Percentiles rank a stretch among this genome's conserved stretches.
Evolutionary conservation across 2,329 filamentous ascomycete species (phyloP).

Genomic region (Diaporthe humulicola): DNA sequence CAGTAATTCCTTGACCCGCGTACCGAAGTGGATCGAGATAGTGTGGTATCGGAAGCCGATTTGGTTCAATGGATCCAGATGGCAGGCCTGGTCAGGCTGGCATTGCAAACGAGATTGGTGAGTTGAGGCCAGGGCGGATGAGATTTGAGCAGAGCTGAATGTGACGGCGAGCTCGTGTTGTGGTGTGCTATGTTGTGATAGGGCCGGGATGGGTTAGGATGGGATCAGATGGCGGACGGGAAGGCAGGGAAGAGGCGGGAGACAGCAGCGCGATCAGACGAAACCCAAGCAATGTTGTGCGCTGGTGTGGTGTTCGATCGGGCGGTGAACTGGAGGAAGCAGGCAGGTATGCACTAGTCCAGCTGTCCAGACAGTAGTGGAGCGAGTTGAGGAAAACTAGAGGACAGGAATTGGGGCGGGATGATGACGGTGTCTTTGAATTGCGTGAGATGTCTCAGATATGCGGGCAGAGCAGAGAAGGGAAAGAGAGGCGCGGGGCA

Average conservation of each 20-base stretch:
- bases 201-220: neutral
- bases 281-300: neutral
- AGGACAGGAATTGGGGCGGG: neutral
- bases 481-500: neutral
- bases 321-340: neutral
- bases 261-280: slow-evolving; percentile 27
- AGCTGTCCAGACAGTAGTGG: neutral
- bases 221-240: slow-evolving; percentile 4
- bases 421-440: slow-evolving; percentile 19
- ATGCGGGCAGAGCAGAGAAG: neutral
- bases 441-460: slow-evolving; percentile 25
- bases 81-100: neutral
- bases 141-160: slow-evolving; percentile 11
- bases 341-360: neutral
- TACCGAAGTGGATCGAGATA: neutral
- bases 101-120: slow-evolving; percentile 14
- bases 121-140: neutral
- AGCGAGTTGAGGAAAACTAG: neutral
- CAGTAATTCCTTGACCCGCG: slow-evolving; percentile 1
- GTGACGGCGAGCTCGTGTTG: slow-evolving; percentile 26
- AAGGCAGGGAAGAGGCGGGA: slow-evolving; percentile 16
- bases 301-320: neutral
- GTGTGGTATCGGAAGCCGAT: neutral
- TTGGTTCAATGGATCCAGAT: slow-evolving; percentile 3
- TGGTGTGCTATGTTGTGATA: neutral